phyloP scores from a whole-genome alignment of 371 early-diverging fungal species.

The Lichtheimia ornata region DNA sequence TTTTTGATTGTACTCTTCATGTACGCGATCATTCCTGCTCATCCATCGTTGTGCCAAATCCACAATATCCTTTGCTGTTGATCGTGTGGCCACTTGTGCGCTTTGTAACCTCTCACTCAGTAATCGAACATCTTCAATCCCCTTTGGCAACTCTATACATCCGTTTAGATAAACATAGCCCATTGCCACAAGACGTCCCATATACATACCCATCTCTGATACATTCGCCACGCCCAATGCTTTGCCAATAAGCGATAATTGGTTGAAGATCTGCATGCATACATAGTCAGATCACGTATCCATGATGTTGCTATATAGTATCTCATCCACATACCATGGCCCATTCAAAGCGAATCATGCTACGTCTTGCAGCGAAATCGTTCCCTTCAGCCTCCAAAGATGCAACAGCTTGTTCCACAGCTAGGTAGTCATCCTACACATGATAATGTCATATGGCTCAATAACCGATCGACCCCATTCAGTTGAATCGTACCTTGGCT shows the following conservation, averaged over 20 bases:
- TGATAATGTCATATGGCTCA: neutral
- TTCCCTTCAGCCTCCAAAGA: neutral
- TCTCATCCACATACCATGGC: slow-evolving; percentile 11
- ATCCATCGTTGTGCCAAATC: slow-evolving; percentile 9
- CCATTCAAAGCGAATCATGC: slow-evolving; percentile 18
- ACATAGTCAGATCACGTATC: too few species aligned
- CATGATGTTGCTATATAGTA: too few species aligned
- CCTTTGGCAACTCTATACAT: slow-evolving; percentile 9
- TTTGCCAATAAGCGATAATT: too few species aligned
- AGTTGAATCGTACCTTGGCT: slow-evolving; percentile 14
- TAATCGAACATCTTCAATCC: neutral
- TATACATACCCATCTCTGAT: too few species aligned
- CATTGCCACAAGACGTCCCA: too few species aligned
- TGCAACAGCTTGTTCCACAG: neutral
- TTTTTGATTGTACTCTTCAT: slow-evolving; percentile 1
- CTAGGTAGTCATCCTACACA: neutral
- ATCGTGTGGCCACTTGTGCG: neutral
- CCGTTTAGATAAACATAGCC: too few species aligned
- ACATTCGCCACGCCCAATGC: too few species aligned
- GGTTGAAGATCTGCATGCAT: too few species aligned
- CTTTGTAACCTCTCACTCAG: slow-evolving; percentile 1
- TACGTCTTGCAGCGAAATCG: slow-evolving; percentile 6
- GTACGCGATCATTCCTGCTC: neutral
- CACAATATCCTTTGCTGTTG: neutral
- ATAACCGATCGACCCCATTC: neutral